Percentiles rank a stretch among this genome's conserved stretches.
These are phyloP conservation scores for Aspergillus ustus DNA, from an alignment of 2,329 filamentous ascomycete species.

Conservation along the genomic window DNA sequence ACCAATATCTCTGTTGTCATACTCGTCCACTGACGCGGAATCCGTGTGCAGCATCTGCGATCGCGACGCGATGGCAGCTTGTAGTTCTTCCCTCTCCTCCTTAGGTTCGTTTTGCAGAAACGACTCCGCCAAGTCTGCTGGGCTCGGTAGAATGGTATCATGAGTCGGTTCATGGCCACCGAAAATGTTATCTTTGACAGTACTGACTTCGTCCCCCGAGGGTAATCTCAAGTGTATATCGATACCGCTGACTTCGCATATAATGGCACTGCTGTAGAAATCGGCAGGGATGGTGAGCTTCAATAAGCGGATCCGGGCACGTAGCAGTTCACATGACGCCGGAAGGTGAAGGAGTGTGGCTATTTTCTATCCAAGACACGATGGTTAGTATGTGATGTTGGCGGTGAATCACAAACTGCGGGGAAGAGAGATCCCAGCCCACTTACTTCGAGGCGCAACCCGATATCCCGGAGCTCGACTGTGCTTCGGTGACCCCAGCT, in stretches of 20 bases:
- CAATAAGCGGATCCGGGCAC: constrained; percentile 75
- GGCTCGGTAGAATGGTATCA: constrained; percentile 53
- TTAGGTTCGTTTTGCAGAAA: constrained; percentile 63
- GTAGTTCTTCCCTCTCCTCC: constrained; percentile 61
- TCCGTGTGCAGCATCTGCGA: constrained; percentile 58
- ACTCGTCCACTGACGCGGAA: constrained; percentile 49
- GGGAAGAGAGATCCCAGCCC: constrained; percentile 13
- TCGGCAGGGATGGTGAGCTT: constrained; percentile 86
- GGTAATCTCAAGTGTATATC: constrained; percentile 68
- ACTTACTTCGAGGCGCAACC: constrained; percentile 74
- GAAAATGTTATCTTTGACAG: constrained; percentile 36
- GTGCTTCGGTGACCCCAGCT: constrained; percentile 80
- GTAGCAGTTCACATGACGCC: constrained; percentile 69
- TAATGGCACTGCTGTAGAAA: constrained; percentile 82
- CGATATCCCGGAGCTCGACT: constrained; percentile 85
- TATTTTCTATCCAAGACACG: constrained; percentile 67
- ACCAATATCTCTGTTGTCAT: constrained; percentile 54
- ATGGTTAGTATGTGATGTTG: constrained; percentile 28
- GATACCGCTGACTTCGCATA: constrained; percentile 80
- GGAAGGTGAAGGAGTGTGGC: constrained; percentile 76
- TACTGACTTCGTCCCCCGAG: constrained; percentile 43
- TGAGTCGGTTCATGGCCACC: constrained; percentile 33
- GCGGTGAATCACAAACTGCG: constrained; percentile 15
- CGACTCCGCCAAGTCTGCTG: constrained; percentile 63
- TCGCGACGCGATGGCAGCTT: constrained; percentile 59